Base-by-base conservation (phyloP, 306 rosid species). In the Cicer bijugum region DNA sequence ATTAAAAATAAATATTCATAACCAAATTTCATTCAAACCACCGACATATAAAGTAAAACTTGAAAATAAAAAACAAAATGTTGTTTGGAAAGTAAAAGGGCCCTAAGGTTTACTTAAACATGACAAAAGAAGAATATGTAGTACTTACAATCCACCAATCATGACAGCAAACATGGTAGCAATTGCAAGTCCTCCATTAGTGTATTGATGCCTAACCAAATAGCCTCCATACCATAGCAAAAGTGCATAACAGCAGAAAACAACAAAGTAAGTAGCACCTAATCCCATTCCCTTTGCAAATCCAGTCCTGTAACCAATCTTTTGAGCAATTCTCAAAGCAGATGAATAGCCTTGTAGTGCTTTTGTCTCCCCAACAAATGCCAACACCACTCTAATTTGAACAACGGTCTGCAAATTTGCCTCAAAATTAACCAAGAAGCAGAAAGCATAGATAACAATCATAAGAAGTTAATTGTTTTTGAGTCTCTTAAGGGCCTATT, bases 141-240 rank as follows among this genome's bases (percentile, higher is more conserved):
- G 46, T 75, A 85, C 92, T 89, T 78, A 94, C 98, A 94, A 62
- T 85, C 97, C 97, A 58, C 98, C 98, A 1, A 94, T 88, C 95
- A 89, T 91, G 73, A 94, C 98, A 8, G 97, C 92, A 75, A 94
- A 94, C 98, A 94, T 94, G 69, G 98, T 94, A 75, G 98, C 85
- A 50, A 94, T 91, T 82, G 97, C 98, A 65, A 94, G 97, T 64
- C 98, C 98, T 70, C 98, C 98, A 72, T 94, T 94, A 78, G 98
- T 94, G 70, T 80, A 78, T 65, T 88, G 91, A 72, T 94, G 98
- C 81, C 98, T 79, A 39, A 94, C 97, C 5, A 94, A 87, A 83
- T 88, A 94, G 60, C 98, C 98, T 28, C 98, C 98, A 55, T 91
- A 94, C 98, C 98, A 94, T 1, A 94, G 89, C 56, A 94, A 85